A percentile compares a stretch with the other conserved stretches of the same genome.
phyloP scores from a whole-genome alignment of 495 filamentous ascomycete genomes.

The Astrocystis sublimbata region DNA sequence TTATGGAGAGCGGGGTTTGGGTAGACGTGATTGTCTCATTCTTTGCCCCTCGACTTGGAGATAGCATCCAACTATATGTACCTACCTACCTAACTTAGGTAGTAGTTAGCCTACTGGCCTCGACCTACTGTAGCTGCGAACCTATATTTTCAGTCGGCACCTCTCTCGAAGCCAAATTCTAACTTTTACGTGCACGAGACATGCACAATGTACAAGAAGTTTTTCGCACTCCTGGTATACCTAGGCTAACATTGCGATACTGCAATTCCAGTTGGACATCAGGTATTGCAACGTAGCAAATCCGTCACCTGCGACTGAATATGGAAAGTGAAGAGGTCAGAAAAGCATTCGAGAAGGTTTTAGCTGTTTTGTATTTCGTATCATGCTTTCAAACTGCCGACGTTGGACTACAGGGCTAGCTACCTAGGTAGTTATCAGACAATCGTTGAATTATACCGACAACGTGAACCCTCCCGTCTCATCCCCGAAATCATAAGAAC shows the following conservation, averaged over 20 bases:
- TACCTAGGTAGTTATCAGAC: conserved; percentile 12
- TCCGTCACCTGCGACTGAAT: not conserved
- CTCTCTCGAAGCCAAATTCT: no score
- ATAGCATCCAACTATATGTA: not conserved
- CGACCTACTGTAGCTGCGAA: no score
- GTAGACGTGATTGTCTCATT: not conserved
- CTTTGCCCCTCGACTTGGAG: not conserved
- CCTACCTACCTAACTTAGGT: no score
- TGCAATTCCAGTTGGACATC: no score
- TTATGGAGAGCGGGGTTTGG: conserved; percentile 2
- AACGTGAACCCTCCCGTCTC: conserved; percentile 28
- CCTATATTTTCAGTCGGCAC: no score
- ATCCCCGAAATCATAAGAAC: conserved; percentile 29
- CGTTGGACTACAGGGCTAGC: conserved; percentile 11
- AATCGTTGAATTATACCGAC: conserved; percentile 24
- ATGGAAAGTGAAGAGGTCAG: not conserved
- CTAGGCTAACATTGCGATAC: no score
- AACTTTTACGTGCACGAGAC: no score
- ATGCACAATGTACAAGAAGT: no score
- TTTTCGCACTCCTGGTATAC: no score
- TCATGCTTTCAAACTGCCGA: conserved; percentile 21
- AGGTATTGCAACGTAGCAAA: not conserved
- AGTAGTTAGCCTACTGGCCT: no score
- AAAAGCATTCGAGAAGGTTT: not conserved
- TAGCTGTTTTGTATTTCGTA: conserved; percentile 18